Percentiles rank a stretch among this genome's conserved stretches.
Conservation (phyloP, 257 asterid species). For the Solanum okadae region DNA sequence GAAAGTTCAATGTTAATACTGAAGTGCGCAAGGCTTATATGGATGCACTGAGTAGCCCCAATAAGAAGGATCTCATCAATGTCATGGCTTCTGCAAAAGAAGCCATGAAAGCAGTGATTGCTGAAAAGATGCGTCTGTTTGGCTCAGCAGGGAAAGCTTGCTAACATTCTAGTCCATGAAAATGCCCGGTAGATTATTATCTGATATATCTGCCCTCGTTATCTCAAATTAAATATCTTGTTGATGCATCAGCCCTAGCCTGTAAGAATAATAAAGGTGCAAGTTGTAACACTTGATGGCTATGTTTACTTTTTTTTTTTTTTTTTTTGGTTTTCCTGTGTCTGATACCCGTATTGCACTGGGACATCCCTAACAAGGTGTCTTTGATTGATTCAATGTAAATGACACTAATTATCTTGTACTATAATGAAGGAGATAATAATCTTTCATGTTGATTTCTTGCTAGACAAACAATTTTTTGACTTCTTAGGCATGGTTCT, state of each 20-base stretch:
- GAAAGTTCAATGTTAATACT: slow-evolving; percentile 92
- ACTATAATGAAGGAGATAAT: neutral
- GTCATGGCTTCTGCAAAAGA: slow-evolving; percentile 72
- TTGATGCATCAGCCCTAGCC: neutral
- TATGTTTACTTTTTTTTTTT: neutral
- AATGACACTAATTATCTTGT: neutral
- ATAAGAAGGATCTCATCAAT: slow-evolving; percentile 52
- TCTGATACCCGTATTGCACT: neutral
- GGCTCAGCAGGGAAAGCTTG: slow-evolving; percentile 86
- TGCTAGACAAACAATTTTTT: neutral
- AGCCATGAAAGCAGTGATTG: slow-evolving; percentile 84
- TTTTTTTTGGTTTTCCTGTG: neutral
- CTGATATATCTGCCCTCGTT: neutral
- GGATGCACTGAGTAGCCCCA: slow-evolving; percentile 39
- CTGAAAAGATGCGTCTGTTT: slow-evolving; percentile 83
- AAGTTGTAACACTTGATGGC: neutral
- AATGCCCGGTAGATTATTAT: neutral
- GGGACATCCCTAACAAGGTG: neutral
- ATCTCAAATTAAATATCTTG: neutral
- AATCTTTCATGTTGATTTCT: neutral
- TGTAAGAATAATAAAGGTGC: neutral
- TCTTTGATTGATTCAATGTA: neutral
- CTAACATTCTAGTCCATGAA: neutral
- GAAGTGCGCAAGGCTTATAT: slow-evolving; percentile 88
- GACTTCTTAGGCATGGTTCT: neutral